Evolutionary conservation across 1,284 basidiomycete genomes (phyloP), one percentile per base, ranked within the genome.

Genomic region (Moniliophthora roreri): DNA sequence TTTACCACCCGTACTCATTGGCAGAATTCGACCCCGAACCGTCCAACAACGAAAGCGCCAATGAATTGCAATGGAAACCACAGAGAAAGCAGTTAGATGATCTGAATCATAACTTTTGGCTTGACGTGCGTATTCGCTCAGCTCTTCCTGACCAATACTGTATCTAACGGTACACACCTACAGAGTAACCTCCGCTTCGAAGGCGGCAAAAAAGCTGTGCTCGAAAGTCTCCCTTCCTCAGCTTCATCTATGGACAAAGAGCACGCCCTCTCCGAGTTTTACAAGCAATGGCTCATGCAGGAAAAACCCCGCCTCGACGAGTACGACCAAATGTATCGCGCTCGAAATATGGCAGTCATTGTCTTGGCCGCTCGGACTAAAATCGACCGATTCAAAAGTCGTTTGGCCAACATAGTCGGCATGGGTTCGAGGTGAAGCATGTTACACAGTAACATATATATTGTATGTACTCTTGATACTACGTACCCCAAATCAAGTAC

Each of bases 141-240:
- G 24, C 42, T 40, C 26, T 18, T 53, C 10, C 26, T 23, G n/a
- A 28, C 34, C 42, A 34, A 26, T 36, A 41, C n/a, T 24, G 53
- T 40, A 47, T 53, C 51, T 52, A 51, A 42, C 46, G 18, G 26
- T 46, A 39, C 24, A 41, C 32, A 51, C 36, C 10, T 35, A 1
- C 61, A 91, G 89, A 87, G 80, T 62, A 91, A 91, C 62, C 75
- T 74, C 7, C 83, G 89, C 16, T 91, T 91, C 62, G 81, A 87
- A 62, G 71, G 75, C 13, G 87, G 80, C 23, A 87, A 84, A 65
- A 67, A 77, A 20, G 75, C 78, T 5, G 73, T 82, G 28, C 71
- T 90, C 11, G 66, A 73, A n/a, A 75, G 79, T 51, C 74, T 89
- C 16, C 84, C 85, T 0, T 62, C 75, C 11, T 66, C 74, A 4